Evolutionary conservation across 1,284 basidiomycete genomes (phyloP), one percentile per base, ranked within the genome.

Genomic region (Moesziomyces sp.): DNA sequence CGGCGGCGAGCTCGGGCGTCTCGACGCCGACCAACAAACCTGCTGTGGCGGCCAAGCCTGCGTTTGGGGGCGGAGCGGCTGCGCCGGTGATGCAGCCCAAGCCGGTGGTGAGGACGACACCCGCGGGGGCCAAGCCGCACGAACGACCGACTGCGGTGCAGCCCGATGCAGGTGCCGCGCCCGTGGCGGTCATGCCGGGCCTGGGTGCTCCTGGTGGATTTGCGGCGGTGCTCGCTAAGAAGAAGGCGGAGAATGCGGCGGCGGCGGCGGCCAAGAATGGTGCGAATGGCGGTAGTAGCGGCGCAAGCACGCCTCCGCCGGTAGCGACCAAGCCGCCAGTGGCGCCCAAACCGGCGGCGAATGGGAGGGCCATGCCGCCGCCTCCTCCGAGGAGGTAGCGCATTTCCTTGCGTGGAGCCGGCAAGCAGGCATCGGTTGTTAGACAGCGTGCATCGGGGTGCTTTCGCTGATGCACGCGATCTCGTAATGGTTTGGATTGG

Each of bases 21-120:
- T 52, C 70, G 6, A 48, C 76, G 11, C 73, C 71, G 11, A 51
- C 49, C n/a, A 58, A 40, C 28, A 44, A 46, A 18, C 61, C 60
- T 18, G 59, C 54, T 3, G 71, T 69, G 1, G 70, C 70, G n/a
- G 60, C 75, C 3, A 79, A 77, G 42, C 76, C 62, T 35, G 69
- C 52, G 10, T 55, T 64, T 65, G 30, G 30, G 11, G 77, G 63
- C 40, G 67, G 73, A 90, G 80, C 91, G 90, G 80, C 90, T 90
- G 83, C 86, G 1, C 83, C 84, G 1, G 82, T 81, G 2, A 80
- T 85, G 13, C 85, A 86, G 56, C 85, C 86, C 18, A 87, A 87
- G 69, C 85, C 87, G 11, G 85, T 85, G 4, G 79, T 81, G 43
- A 67, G 52, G 49, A 63, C 70, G n/a, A 38, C 46, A 3, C 53